These are phyloP conservation scores for Aspergillus sp. DNA, from an alignment of 2,329 filamentous ascomycete species.

Conservation along the genomic window DNA sequence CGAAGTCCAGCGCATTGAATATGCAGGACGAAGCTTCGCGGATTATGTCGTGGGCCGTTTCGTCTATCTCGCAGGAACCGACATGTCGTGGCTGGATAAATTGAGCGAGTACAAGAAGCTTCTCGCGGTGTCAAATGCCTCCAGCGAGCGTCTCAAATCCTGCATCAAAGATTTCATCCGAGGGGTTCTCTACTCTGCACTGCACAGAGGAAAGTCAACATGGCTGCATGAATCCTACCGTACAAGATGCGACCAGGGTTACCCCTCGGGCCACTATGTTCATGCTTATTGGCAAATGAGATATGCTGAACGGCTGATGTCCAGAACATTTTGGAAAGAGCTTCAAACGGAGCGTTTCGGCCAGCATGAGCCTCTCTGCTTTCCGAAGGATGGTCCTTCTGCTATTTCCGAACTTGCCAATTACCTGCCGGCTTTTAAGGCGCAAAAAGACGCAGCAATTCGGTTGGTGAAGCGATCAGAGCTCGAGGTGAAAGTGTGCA, in stretches of 20 bases:
- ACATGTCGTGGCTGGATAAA: slow-evolving; percentile 36
- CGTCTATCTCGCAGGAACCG: slow-evolving; percentile 24
- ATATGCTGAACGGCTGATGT: slow-evolving; percentile 7
- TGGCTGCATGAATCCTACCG: slow-evolving; percentile 1
- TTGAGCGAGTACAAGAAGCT: slow-evolving; percentile 27
- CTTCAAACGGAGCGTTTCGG: not conserved
- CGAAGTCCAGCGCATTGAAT: slow-evolving; percentile 53
- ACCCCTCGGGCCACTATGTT: slow-evolving; percentile 2
- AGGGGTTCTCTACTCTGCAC: slow-evolving; percentile 18
- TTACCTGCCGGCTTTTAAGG: too few species aligned
- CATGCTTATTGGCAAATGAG: slow-evolving; percentile 5
- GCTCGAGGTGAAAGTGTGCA: too few species aligned
- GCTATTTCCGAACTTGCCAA: slow-evolving; percentile 9
- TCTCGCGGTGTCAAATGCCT: slow-evolving; percentile 6
- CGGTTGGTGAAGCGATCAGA: too few species aligned
- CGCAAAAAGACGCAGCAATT: too few species aligned
- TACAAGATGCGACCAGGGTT: not conserved
- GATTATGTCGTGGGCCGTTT: slow-evolving; percentile 41
- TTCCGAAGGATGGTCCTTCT: not conserved
- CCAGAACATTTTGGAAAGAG: slow-evolving; percentile 10
- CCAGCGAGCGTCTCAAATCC: slow-evolving; percentile 10
- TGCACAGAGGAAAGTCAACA: slow-evolving; percentile 2
- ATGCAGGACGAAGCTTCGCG: slow-evolving; percentile 52
- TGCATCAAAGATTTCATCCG: slow-evolving; percentile 28
- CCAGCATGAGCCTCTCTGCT: not conserved